Evolutionary conservation across 345 rosid genomes (phyloP).

Genomic region (Eucalyptus tenuipes): DNA sequence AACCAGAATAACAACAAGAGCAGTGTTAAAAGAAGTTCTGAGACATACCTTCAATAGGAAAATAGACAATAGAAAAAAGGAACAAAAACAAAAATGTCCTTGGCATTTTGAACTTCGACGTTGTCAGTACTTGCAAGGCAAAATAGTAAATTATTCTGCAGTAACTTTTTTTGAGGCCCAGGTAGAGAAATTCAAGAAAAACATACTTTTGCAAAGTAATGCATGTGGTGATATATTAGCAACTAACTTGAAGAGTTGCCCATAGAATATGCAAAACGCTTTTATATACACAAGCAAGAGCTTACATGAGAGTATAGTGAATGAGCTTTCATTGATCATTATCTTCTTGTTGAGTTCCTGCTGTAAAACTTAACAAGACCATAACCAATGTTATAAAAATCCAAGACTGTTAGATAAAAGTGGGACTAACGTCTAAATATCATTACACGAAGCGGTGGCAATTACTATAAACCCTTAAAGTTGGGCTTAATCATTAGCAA

Average conservation of each 20-base stretch:
- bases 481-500: neutral
- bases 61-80: neutral
- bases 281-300: neutral
- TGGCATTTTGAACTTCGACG: neutral
- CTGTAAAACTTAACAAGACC: neutral
- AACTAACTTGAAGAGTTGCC: neutral
- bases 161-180: neutral
- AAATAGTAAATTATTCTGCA: neutral
- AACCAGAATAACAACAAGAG: neutral
- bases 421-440: neutral
- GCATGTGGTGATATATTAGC: neutral
- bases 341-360: neutral
- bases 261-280: neutral
- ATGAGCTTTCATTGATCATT: neutral
- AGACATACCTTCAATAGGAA: neutral
- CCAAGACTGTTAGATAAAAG: neutral
- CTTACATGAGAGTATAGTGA: neutral
- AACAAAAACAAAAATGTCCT: neutral
- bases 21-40: neutral
- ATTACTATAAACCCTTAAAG: neutral
- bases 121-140: neutral
- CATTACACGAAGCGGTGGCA: neutral
- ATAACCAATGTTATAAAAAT: neutral
- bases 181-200: neutral
- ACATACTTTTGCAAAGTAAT: neutral